Conservation (phyloP, 2,329 filamentous ascomycete genomes). For the Knoxdaviesia proteae region DNA sequence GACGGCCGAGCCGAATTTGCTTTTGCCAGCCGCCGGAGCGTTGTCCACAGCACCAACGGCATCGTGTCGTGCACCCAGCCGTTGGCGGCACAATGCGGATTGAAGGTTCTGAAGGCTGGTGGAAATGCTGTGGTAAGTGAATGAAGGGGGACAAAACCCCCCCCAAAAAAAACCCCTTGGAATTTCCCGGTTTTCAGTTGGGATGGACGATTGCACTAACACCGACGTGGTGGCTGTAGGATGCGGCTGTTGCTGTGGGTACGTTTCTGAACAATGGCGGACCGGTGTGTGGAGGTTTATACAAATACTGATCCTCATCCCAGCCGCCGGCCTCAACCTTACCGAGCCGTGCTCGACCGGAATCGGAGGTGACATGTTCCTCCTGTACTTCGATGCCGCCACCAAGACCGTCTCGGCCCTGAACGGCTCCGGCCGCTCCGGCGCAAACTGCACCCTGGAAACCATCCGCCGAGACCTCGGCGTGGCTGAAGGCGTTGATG, state of each 20-base stretch:
- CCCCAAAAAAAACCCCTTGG: not conserved
- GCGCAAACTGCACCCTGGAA: constrained; percentile 46
- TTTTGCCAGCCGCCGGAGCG: constrained; percentile 39
- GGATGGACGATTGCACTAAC: constrained; percentile 2
- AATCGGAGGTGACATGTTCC: constrained; percentile 95
- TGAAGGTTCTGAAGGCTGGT: constrained; percentile 65
- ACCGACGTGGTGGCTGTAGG: constrained; percentile 24
- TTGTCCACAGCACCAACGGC: constrained; percentile 80
- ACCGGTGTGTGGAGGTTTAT: not conserved
- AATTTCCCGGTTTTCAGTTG: constrained; percentile 1
- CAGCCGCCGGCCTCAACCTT: constrained; percentile 77
- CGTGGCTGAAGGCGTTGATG: constrained; percentile 31
- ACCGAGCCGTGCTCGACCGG: constrained; percentile 86
- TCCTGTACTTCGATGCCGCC: constrained; percentile 72
- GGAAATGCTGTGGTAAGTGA: constrained; percentile 75
- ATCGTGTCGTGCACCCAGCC: constrained; percentile 85
- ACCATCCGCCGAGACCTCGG: constrained; percentile 49
- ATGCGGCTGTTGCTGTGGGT: constrained; percentile 89
- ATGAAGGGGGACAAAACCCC: not conserved
- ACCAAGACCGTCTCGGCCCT: constrained; percentile 65
- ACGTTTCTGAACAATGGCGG: constrained; percentile 11
- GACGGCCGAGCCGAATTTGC: not conserved
- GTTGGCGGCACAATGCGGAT: constrained; percentile 69
- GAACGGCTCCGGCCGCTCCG: constrained; percentile 82
- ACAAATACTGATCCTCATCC: not conserved